These are phyloP conservation scores for Hapsidospora chrysogenum DNA, from an alignment of 495 filamentous ascomycete species.

Conservation along the genomic window DNA sequence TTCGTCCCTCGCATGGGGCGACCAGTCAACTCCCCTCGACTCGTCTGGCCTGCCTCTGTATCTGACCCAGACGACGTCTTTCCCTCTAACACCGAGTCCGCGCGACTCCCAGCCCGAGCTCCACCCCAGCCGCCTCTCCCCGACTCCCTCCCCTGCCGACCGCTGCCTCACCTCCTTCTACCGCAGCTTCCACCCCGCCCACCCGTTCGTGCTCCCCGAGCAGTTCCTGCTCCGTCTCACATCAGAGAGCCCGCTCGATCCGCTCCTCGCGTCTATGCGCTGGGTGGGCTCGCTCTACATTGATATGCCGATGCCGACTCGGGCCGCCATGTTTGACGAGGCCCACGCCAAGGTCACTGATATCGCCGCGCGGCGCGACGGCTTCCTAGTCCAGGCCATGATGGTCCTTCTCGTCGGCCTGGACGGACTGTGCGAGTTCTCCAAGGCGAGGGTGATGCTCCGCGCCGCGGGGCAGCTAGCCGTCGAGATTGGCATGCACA, in stretches of 20 bases:
- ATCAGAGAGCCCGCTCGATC: background rate
- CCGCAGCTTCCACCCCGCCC: slow-evolving; percentile 48
- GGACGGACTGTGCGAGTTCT: slow-evolving; percentile 42
- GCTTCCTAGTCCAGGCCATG: slow-evolving; percentile 60
- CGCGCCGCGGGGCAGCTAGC: slow-evolving; percentile 38
- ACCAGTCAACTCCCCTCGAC: background rate
- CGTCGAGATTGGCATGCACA: slow-evolving; percentile 44
- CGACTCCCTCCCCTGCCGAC: slow-evolving; percentile 9
- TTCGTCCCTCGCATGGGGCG: background rate
- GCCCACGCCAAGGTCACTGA: slow-evolving; percentile 36
- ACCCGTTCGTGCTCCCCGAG: slow-evolving; percentile 46
- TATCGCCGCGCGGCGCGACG: slow-evolving; percentile 35
- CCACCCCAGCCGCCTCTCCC: background rate
- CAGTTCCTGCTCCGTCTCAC: slow-evolving; percentile 23
- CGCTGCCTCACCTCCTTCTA: slow-evolving; percentile 38
- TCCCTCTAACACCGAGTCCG: too few species aligned
- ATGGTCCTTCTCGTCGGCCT: slow-evolving; percentile 61
- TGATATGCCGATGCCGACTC: slow-evolving; percentile 23
- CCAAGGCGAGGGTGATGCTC: slow-evolving; percentile 34
- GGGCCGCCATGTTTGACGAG: slow-evolving; percentile 36
- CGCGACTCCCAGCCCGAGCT: slow-evolving; percentile 1
- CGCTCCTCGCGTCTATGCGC: slow-evolving; percentile 44
- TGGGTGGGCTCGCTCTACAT: slow-evolving; percentile 50
- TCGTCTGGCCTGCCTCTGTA: background rate
- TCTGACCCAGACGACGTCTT: background rate